Conservation (phyloP, 2,329 filamentous ascomycete species). For the Paradendryphiella salina region DNA sequence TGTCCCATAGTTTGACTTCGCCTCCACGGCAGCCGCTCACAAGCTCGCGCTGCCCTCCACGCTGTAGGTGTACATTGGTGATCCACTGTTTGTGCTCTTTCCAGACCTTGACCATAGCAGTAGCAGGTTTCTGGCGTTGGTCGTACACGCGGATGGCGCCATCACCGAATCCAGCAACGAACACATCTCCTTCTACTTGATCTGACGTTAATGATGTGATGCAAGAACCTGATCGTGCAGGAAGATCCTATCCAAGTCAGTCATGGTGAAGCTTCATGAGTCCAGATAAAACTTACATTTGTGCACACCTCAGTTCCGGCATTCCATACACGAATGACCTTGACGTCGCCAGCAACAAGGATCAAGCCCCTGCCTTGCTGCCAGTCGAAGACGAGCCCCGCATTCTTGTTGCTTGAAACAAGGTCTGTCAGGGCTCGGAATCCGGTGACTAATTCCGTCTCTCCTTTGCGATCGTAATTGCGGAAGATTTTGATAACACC, state of each 20-base stretch:
- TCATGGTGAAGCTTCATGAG: not conserved
- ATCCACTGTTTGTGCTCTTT: slow-evolving; percentile 96
- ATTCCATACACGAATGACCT: slow-evolving; percentile 95
- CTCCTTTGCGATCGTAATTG: slow-evolving; percentile 77
- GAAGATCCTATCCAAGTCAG: slow-evolving; percentile 68
- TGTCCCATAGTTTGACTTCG: slow-evolving; percentile 94
- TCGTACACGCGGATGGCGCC: slow-evolving; percentile 94
- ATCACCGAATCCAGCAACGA: slow-evolving; percentile 95
- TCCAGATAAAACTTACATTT: slow-evolving; percentile 54
- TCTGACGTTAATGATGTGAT: slow-evolving; percentile 96
- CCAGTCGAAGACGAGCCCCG: slow-evolving; percentile 97
- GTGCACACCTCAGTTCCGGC: slow-evolving; percentile 90
- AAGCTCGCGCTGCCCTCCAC: slow-evolving; percentile 88
- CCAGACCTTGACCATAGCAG: slow-evolving; percentile 95
- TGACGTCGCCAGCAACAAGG: slow-evolving; percentile 93
- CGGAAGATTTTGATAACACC: slow-evolving; percentile 92
- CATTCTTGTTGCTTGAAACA: slow-evolving; percentile 90
- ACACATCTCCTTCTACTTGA: slow-evolving; percentile 95
- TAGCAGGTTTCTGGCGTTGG: slow-evolving; percentile 77
- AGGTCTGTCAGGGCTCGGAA: slow-evolving; percentile 94
- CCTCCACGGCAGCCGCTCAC: slow-evolving; percentile 89
- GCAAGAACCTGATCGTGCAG: slow-evolving; percentile 89
- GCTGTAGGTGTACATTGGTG: slow-evolving; percentile 94
- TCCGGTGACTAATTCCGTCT: slow-evolving; percentile 82
- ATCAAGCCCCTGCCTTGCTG: slow-evolving; percentile 95